Base-by-base conservation (phyloP, 1,139 yeast species). In the Pichia sp. region DNA sequence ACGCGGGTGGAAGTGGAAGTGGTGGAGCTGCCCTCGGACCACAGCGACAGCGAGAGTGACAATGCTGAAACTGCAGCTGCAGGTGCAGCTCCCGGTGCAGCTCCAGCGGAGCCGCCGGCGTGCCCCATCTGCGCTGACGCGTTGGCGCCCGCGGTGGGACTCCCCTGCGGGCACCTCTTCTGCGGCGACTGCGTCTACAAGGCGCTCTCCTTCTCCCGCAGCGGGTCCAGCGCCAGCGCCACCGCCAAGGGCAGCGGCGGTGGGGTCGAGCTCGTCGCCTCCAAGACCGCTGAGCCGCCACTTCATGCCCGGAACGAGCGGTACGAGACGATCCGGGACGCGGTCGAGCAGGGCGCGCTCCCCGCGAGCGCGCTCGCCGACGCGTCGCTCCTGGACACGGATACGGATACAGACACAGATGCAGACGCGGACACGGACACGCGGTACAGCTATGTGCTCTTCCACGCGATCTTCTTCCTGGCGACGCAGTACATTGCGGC, bases 401-500 rank as follows among this genome's bases (percentile, higher is more conserved):
- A 61, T n/a, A 23, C 25, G 23, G 35, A 31, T 8, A 43, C 35
- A 20, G 40, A 31, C 10, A 61, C 55, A 17, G 85, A 77, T 45
- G 35, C 21, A 11, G 24, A 15, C 12, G 26, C 20, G 4, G 32
- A n/a, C 14, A 11, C 10, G 15, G 35, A 74, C 31, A 89, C 93
- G 1, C 84, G 81, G 58, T 91, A 91, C 67, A 89, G 85, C 62
- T 91, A 91, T 60, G 73, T 88, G 3, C 65, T 89, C 41, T 93
- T 91, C 70, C 98, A 93, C 60, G 60, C 89, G 25, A 84, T 93
- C 31, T 93, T 93, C 71, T 79, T 93, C 59, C 69, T 93, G 50
- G 98, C 98, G 1, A 91, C 98, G 1, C 98, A 91, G 61, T 93
- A 95, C 75, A 89, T 91, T 38, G 96, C 98, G 1, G 88, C 96